phyloP scores from a whole-genome alignment of 805 yeast species.

The Wickerhamiella hasegawae region DNA sequence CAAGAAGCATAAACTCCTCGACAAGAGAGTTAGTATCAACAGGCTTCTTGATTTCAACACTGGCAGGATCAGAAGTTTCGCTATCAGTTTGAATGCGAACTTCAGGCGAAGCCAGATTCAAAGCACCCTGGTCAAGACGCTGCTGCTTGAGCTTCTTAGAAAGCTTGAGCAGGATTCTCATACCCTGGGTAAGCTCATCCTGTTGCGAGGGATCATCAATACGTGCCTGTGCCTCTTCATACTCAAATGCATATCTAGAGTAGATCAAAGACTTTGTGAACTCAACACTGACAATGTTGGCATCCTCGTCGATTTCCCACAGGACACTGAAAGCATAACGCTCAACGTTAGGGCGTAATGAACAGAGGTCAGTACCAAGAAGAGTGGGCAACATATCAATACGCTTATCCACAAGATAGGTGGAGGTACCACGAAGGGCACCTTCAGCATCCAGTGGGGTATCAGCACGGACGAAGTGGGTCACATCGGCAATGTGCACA shows the following conservation, averaged over 20 bases:
- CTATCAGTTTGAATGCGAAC: constrained; percentile 94
- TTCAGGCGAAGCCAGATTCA: constrained; percentile 93
- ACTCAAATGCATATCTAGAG: constrained; percentile 88
- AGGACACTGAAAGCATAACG: constrained; percentile 89
- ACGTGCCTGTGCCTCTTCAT: constrained; percentile 80
- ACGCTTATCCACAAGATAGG: constrained; percentile 91
- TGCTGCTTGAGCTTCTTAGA: constrained; percentile 74
- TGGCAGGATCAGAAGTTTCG: constrained; percentile 93
- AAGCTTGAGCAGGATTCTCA: constrained; percentile 64
- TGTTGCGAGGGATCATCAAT: constrained; percentile 63
- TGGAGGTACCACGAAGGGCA: constrained; percentile 94
- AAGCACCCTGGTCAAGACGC: constrained; percentile 87
- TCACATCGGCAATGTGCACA: constrained; percentile 97
- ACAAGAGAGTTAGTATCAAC: constrained; percentile 89
- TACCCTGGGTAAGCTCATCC: constrained; percentile 79
- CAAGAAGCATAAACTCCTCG: constrained; percentile 96
- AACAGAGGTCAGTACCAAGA: constrained; percentile 89
- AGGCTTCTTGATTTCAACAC: constrained; percentile 78
- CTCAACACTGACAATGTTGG: constrained; percentile 62
- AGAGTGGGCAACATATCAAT: constrained; percentile 96
- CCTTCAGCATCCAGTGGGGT: constrained; percentile 92
- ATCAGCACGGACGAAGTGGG: constrained; percentile 87
- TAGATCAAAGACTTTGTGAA: constrained; percentile 78
- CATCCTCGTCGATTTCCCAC: constrained; percentile 86
- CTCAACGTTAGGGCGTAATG: constrained; percentile 87